phyloP scores from a whole-genome alignment of 805 yeast genomes.

The Saitoella complicata region DNA sequence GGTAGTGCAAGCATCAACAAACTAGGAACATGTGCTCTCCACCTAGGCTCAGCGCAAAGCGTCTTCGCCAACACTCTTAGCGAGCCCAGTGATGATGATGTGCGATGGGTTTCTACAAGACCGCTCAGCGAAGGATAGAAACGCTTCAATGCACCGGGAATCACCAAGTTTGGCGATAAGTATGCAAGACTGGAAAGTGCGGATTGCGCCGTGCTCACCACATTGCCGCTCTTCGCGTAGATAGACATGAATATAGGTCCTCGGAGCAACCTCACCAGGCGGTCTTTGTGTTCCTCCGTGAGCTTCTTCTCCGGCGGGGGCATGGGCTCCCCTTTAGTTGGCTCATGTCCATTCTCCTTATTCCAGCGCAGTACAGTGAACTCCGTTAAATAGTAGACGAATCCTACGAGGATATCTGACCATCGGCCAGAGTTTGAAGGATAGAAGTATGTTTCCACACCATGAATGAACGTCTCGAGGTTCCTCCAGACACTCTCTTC shows the following conservation, averaged over 20 bases:
- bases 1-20: constrained; percentile 53
- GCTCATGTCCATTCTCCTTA: constrained; percentile 15
- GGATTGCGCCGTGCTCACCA: constrained; percentile 41
- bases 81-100: constrained; percentile 52
- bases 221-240: constrained; percentile 52
- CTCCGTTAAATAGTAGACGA: constrained; percentile 40
- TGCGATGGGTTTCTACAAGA: constrained; percentile 49
- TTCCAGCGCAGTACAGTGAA: constrained; percentile 22
- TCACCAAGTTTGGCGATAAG: constrained; percentile 33
- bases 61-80: constrained; percentile 49
- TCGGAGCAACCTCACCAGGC: constrained; percentile 36
- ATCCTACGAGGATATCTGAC: constrained; percentile 53
- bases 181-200: constrained; percentile 49
- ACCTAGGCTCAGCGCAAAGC: constrained; percentile 45
- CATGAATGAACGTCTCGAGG: constrained; percentile 40
- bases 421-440: constrained; percentile 91
- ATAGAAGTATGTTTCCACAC: constrained; percentile 68
- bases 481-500: constrained; percentile 35
- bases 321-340: constrained; percentile 13
- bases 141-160: constrained; percentile 31
- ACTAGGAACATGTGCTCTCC: constrained; percentile 64
- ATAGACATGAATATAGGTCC: constrained; percentile 51
- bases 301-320: constrained; percentile 18
- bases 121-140: constrained; percentile 39
- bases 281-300: constrained; percentile 21